phyloP scores from a whole-genome alignment of 2,329 filamentous ascomycete species.

The Aspergillus pseudonomiae region DNA sequence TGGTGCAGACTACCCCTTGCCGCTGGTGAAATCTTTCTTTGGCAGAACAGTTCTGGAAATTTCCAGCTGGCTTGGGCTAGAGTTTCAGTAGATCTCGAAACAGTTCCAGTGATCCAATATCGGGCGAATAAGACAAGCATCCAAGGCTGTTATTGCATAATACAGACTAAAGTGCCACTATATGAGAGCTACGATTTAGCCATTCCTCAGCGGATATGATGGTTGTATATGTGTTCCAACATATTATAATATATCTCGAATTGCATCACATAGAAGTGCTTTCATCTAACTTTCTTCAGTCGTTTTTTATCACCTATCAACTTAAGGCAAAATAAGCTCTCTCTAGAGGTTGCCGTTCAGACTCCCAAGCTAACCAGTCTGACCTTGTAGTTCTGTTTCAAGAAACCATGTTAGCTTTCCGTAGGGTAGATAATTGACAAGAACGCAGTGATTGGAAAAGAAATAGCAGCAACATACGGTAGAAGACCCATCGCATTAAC shows the following conservation, averaged over 20 bases:
- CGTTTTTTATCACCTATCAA: constrained; percentile 24
- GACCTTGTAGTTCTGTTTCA: constrained; percentile 79
- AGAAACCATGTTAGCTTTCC: constrained; percentile 6
- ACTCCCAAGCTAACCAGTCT: constrained; percentile 97
- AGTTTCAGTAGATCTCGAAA: neutral
- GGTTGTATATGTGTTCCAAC: neutral
- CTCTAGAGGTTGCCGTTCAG: constrained; percentile 69
- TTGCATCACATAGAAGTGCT: neutral
- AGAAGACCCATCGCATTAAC: constrained; percentile 94
- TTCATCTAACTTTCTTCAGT: constrained; percentile 3
- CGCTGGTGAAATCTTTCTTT: neutral
- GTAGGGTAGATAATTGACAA: neutral
- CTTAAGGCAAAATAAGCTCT: constrained; percentile 63
- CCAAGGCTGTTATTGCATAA: neutral
- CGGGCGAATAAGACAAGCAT: neutral
- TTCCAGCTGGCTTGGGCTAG: neutral
- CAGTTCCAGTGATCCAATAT: neutral
- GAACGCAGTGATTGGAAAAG: neutral
- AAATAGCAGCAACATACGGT: constrained; percentile 64
- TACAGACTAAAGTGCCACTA: neutral
- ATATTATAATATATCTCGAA: neutral
- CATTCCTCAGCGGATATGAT: neutral
- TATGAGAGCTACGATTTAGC: neutral
- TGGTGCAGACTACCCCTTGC: neutral
- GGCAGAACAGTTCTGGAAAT: neutral